Conservation (phyloP, 2,329 filamentous ascomycete species). For the Hypoxylon sp. region DNA sequence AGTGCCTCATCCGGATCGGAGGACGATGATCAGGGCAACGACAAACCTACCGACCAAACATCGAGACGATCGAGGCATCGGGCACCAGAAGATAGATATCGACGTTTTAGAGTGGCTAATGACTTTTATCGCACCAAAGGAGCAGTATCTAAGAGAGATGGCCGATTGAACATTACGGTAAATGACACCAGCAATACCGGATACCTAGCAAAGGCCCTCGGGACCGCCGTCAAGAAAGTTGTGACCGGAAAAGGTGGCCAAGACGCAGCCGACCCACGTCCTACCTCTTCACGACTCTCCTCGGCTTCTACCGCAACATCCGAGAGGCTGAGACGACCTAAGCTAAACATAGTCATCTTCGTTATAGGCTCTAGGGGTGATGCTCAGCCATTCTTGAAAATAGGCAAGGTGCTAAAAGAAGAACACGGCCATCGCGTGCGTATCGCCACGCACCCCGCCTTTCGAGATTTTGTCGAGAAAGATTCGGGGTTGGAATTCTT, state of each 20-base stretch:
- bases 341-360: conserved; percentile 82
- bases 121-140: conserved; percentile 71
- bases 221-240: conserved; percentile 67
- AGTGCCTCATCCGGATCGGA: conserved; percentile 38
- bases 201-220: conserved; percentile 77
- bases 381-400: conserved; percentile 79
- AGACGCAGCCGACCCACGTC: conserved; percentile 16
- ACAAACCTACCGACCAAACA: conserved; percentile 10
- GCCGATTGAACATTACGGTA: conserved; percentile 75
- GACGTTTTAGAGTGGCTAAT: conserved; percentile 68
- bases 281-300: conserved; percentile 38
- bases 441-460: conserved; percentile 80
- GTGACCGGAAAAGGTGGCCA: conserved; percentile 49
- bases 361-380: conserved; percentile 84
- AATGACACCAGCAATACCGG: conserved; percentile 75
- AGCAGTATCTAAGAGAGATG: conserved; percentile 72
- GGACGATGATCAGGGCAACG: conserved; percentile 1
- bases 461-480: conserved; percentile 77
- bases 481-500: conserved; percentile 82
- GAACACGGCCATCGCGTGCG: conserved; percentile 77
- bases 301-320: conserved; percentile 47
- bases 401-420: conserved; percentile 76
- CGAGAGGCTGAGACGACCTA: conserved; percentile 52
- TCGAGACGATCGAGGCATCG: conserved; percentile 23
- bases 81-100: conserved; percentile 50